Percentiles rank a stretch among this genome's conserved stretches.
phyloP scores from a whole-genome alignment of 2,329 filamentous ascomycete genomes.

The Colletotrichum sp. region DNA sequence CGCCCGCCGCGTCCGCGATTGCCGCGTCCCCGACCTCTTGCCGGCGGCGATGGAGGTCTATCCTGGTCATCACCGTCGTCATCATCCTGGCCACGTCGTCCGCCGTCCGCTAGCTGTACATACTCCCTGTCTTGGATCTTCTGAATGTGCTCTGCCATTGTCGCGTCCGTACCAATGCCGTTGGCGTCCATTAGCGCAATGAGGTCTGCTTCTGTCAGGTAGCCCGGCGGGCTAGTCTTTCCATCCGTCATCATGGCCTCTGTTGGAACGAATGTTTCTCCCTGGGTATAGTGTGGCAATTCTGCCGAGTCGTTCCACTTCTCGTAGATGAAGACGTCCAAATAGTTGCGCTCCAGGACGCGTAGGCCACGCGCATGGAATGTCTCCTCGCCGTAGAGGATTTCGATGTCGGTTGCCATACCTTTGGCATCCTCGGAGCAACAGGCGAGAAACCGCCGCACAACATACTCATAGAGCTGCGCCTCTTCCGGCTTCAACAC shows the following conservation, averaged over 20 bases:
- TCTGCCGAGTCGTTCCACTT: conserved; percentile 91
- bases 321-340: conserved; percentile 95
- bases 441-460: conserved; percentile 90
- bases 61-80: conserved; percentile 45
- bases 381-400: conserved; percentile 80
- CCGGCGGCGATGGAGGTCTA: conserved; percentile 38
- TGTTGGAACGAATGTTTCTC: conserved; percentile 84
- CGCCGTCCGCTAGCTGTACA: conserved; percentile 67
- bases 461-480: conserved; percentile 90
- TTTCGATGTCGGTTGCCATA: conserved; percentile 81
- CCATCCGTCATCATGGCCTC: conserved; percentile 91
- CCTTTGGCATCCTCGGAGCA: conserved; percentile 95
- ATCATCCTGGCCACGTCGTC: conserved; percentile 37
- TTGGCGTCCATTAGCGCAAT: conserved; percentile 98
- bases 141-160: conserved; percentile 97
- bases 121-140: conserved; percentile 94
- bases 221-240: conserved; percentile 83
- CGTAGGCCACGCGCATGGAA: conserved; percentile 86
- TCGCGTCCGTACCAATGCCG: conserved; percentile 96
- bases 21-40: conserved; percentile 47
- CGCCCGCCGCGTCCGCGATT: conserved; percentile 47
- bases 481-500: conserved; percentile 71
- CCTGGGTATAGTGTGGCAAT: conserved; percentile 78
- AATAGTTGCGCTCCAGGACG: conserved; percentile 88
- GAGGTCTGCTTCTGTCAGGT: conserved; percentile 92